These are phyloP conservation scores for Arabis alpina DNA, from an alignment of 345 rosid species.

Conservation along the genomic window DNA sequence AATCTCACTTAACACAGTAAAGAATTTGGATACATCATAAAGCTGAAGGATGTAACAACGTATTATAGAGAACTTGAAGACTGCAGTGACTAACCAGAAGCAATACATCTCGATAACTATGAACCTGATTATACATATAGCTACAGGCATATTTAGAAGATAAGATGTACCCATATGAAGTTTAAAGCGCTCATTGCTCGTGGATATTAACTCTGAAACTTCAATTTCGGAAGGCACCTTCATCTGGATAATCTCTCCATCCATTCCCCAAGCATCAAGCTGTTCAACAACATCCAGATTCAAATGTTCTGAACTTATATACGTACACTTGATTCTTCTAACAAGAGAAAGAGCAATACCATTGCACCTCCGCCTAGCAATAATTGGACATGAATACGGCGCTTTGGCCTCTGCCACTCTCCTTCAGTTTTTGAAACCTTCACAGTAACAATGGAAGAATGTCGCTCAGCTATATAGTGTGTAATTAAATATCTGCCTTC, in stretches of 20 bases:
- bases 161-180: slow-evolving; percentile 61
- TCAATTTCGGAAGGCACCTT: slow-evolving; percentile 59
- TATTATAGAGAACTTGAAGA: slow-evolving; percentile 1
- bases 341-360: slow-evolving; percentile 46
- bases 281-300: slow-evolving; percentile 42
- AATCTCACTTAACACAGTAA: not conserved
- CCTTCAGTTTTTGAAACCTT: slow-evolving; percentile 72
- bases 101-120: not conserved
- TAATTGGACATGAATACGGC: slow-evolving; percentile 64
- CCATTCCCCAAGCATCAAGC: slow-evolving; percentile 86
- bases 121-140: not conserved
- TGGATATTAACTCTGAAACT: slow-evolving; percentile 50
- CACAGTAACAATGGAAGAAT: slow-evolving; percentile 63
- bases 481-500: slow-evolving; percentile 68
- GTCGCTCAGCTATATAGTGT: slow-evolving; percentile 64
- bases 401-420: slow-evolving; percentile 79
- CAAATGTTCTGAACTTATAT: slow-evolving; percentile 14
- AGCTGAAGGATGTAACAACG: not conserved
- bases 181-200: slow-evolving; percentile 55
- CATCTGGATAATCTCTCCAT: slow-evolving; percentile 75
- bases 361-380: slow-evolving; percentile 84
- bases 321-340: not conserved
- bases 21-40: not conserved
- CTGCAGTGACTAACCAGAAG: not conserved
- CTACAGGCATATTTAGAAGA: slow-evolving; percentile 6